These are phyloP conservation scores for Botrytis squamosa DNA, from an alignment of 2,329 filamentous ascomycete genomes.

Conservation along the genomic window DNA sequence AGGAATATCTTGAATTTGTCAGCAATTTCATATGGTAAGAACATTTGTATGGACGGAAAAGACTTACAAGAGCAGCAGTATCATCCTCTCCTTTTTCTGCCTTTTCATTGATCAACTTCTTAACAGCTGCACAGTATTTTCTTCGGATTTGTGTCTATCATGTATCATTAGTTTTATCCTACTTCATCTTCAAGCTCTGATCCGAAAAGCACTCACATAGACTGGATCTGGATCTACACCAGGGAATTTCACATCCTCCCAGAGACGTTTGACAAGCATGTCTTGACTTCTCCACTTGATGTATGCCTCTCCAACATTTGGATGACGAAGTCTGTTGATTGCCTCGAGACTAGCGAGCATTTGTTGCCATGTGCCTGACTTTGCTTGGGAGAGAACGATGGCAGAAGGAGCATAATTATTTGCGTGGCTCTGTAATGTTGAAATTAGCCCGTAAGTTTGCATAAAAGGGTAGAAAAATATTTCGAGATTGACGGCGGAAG, in stretches of 20 bases:
- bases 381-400: neutral
- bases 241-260: neutral
- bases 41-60: no score
- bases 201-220: neutral
- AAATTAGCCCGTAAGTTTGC: neutral
- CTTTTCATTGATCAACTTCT: neutral
- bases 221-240: neutral
- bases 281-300: conserved; percentile 9
- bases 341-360: neutral
- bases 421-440: neutral
- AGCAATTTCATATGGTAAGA: neutral
- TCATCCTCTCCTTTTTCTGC: neutral
- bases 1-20: neutral
- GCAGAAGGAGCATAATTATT: neutral
- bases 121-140: neutral
- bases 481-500: neutral
- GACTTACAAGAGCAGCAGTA: neutral
- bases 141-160: neutral
- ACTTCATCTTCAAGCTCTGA: no score
- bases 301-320: neutral
- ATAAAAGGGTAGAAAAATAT: neutral
- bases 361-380: neutral
- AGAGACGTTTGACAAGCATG: conserved; percentile 14
- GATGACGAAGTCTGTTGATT: neutral
- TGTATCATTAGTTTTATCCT: neutral